Conservation (phyloP, 164 flowering plant genomes). For the Saururus chinensis region DNA sequence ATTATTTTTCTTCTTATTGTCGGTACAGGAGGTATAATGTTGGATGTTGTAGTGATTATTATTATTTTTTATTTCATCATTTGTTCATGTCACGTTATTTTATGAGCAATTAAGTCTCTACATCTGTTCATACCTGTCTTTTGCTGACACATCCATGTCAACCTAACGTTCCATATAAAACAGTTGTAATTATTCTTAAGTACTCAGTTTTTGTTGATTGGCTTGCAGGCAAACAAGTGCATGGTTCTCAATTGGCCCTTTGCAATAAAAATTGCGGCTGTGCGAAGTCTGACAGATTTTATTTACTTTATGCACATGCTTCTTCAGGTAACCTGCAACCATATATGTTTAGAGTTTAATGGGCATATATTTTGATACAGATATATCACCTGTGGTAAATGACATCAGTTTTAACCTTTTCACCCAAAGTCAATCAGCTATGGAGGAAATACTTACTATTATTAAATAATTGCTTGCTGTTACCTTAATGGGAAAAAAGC, state of each 20-base stretch:
- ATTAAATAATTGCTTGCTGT: too few species aligned
- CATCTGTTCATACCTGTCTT: background rate
- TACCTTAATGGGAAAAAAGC: too few species aligned
- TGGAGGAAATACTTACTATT: too few species aligned
- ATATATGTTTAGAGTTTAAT: too few species aligned
- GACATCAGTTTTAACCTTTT: too few species aligned
- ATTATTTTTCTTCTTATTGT: conserved; percentile 66
- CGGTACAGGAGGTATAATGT: conserved; percentile 29
- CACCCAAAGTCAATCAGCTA: too few species aligned
- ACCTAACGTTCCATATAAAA: background rate
- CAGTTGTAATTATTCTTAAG: too few species aligned
- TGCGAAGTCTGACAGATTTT: conserved; percentile 72
- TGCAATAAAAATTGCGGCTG: conserved; percentile 43
- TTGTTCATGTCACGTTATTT: too few species aligned
- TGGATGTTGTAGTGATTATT: background rate
- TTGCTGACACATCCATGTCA: background rate
- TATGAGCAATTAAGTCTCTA: background rate
- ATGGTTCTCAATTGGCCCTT: conserved; percentile 46
- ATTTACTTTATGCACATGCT: conserved; percentile 65
- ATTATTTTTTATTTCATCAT: conserved; percentile 10
- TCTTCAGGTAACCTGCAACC: conserved; percentile 51
- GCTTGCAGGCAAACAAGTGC: conserved; percentile 47
- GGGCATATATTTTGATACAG: too few species aligned
- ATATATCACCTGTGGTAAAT: too few species aligned
- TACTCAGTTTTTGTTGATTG: background rate